Evolutionary conservation across 495 filamentous ascomycete species (phyloP), one percentile per base, ranked within the genome.

Genomic region (Aspergillus homomorphus): DNA sequence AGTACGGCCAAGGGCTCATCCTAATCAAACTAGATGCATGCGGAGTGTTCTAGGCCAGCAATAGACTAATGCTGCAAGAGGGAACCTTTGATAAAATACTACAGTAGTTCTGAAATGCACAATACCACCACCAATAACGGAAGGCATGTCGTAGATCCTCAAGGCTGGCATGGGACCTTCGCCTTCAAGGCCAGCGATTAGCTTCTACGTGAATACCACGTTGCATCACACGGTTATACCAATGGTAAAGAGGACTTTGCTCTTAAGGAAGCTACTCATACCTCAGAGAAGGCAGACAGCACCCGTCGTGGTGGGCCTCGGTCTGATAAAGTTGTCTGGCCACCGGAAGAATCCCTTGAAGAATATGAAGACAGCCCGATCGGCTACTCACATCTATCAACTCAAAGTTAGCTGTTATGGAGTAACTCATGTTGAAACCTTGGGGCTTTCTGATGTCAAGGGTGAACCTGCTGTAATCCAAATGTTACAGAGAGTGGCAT

Each of bases 181-280:
- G 42, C 42, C 41, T 55, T 46, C 22, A 55, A 55, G 42, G n/a
- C 3, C 19, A 30, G 15, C 20, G 22, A 55, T 46, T 20, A 55
- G 41, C 2, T 55, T 16, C 9, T 18, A 18, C 42, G 20, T 9
- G 21, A 24, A 21, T 54, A 44, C 30, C 38, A 54, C 44, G 38
- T 54, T 19, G n/a, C 42, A n/a, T 55, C 53, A n/a, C 53, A 55
- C 15, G 53, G 53, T 8, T 45, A 55, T 28, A 55, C 42, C 42
- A 26, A 55, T 24, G 42, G 42, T 16, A 55, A 46, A 46, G 53
- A 55, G 20, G 42, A 55, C 42, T 55, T 55, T 46, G 38, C 15
- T 46, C 42, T 55, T 9, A 28, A 24, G 42, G 21, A 45, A 26
- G 42, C 53, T 18, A 45, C 42, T 26, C 42, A 55, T 46, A 28